Conservation (phyloP, 345 rosid genomes). For the Hibiscus mutabilis region DNA sequence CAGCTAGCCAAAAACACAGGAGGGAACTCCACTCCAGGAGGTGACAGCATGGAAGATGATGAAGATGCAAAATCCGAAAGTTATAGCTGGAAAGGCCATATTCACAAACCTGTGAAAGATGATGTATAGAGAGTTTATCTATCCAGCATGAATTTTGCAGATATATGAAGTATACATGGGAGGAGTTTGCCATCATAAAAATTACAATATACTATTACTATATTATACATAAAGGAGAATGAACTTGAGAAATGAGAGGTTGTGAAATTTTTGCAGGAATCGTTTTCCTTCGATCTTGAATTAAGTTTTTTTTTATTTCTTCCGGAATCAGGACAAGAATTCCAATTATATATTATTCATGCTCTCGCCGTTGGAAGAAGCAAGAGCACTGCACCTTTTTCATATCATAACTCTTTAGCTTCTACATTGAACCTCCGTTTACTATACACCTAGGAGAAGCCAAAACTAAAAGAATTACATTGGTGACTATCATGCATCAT, state of each 20-base stretch:
- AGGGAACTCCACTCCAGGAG: conserved; percentile 44
- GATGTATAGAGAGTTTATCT: conserved; percentile 42
- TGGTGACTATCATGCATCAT: too few relatives aligned
- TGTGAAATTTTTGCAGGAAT: conserved; percentile 47
- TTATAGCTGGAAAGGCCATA: conserved; percentile 54
- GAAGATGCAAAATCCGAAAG: conserved; percentile 72
- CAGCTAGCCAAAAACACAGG: conserved; percentile 49
- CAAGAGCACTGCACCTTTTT: conserved; percentile 1
- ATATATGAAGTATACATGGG: conserved; percentile 41
- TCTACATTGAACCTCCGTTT: neutral
- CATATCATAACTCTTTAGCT: conserved; percentile 4
- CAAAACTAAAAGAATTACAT: too few relatives aligned
- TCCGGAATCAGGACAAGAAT: conserved; percentile 19
- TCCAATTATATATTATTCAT: conserved; percentile 19
- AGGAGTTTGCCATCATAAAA: conserved; percentile 25
- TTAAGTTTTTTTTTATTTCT: conserved; percentile 24
- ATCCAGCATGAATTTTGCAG: conserved; percentile 56
- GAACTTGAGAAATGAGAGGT: conserved; percentile 23
- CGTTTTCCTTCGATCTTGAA: conserved; percentile 30
- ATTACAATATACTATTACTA: conserved; percentile 21
- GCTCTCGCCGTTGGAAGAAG: conserved; percentile 25
- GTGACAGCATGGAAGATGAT: conserved; percentile 75
- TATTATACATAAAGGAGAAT: conserved; percentile 34
- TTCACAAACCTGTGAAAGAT: conserved; percentile 31
- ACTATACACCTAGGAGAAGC: too few relatives aligned